Conservation (phyloP, 495 filamentous ascomycete genomes). For the Neurospora hispaniola region DNA sequence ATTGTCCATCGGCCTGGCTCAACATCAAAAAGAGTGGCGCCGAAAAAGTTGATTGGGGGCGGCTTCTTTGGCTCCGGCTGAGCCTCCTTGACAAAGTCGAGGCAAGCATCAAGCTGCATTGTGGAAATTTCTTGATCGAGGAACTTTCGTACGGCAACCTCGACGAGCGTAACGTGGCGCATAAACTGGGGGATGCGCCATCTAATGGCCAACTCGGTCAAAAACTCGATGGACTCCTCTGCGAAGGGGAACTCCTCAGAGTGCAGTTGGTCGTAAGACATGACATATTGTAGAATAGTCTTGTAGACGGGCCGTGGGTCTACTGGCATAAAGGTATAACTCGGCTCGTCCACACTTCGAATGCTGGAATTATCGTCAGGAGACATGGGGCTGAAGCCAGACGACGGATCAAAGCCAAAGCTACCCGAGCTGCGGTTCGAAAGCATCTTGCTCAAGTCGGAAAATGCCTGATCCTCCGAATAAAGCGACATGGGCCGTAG, state of each 20-base stretch:
- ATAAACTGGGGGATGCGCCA: conserved; percentile 88
- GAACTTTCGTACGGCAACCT: conserved; percentile 77
- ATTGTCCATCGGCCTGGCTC: conserved; percentile 62
- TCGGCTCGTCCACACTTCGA: conserved; percentile 39
- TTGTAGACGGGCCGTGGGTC: conserved; percentile 76
- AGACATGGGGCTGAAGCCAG: conserved; percentile 64
- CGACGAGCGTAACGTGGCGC: conserved; percentile 68
- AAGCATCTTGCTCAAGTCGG: conserved; percentile 48
- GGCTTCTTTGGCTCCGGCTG: conserved; percentile 44
- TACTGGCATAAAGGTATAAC: conserved; percentile 79
- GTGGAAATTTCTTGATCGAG: conserved; percentile 74
- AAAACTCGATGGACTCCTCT: conserved; percentile 68
- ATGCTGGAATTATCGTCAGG: conserved; percentile 47
- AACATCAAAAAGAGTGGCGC: conserved; percentile 30
- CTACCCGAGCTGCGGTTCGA: conserved; percentile 26
- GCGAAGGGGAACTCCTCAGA: conserved; percentile 56
- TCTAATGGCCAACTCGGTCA: conserved; percentile 73
- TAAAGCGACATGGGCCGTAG: conserved; percentile 27
- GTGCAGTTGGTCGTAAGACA: conserved; percentile 49
- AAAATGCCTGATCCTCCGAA: conserved; percentile 40
- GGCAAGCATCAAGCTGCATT: conserved; percentile 70
- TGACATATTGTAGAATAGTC: conserved; percentile 61
- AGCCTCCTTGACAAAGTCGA: conserved; percentile 67
- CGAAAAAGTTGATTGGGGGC: conserved; percentile 30
- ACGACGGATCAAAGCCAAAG: conserved; percentile 66